These are phyloP conservation scores for Sanghuangporus weigelae DNA, from an alignment of 1,284 basidiomycete species.

Conservation along the genomic window DNA sequence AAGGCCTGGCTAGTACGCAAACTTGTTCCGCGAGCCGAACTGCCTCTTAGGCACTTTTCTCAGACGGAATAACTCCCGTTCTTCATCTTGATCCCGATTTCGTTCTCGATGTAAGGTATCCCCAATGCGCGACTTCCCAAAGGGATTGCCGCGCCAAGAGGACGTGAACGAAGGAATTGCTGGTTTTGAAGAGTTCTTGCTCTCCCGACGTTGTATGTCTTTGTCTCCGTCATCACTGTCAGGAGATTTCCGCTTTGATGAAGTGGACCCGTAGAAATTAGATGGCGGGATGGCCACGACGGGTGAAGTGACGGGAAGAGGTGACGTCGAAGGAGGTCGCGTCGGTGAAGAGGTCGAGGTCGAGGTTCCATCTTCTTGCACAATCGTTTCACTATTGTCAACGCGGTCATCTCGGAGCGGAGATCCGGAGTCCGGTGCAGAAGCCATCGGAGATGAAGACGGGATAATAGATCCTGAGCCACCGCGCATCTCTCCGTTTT, in stretches of 20 bases:
- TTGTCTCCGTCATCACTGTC: conserved; percentile 21
- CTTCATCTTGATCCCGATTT: not conserved
- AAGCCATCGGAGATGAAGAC: not conserved
- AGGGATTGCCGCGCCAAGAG: not conserved
- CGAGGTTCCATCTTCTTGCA: conserved; percentile 7
- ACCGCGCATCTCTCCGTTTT: not conserved
- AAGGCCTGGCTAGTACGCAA: not conserved
- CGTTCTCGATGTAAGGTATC: not conserved
- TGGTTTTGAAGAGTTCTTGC: not conserved
- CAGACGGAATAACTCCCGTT: conserved; percentile 2
- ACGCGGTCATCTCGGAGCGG: not conserved
- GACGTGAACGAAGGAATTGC: not conserved
- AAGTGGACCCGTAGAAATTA: conserved; percentile 41
- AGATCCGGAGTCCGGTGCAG: not conserved
- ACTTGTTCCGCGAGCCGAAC: conserved; percentile 4
- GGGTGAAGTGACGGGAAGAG: conserved; percentile 23
- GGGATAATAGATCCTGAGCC: not conserved
- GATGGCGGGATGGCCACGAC: conserved; percentile 32
- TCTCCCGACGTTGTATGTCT: conserved; percentile 9
- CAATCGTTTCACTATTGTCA: not conserved
- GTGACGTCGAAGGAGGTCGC: conserved; percentile 18
- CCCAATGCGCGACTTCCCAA: not conserved
- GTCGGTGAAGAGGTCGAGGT: conserved; percentile 20
- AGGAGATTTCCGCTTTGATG: conserved; percentile 37
- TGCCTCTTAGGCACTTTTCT: conserved; percentile 5